Base-by-base conservation (phyloP, 2,329 filamentous ascomycete genomes). In the Fusarium miscanthi region DNA sequence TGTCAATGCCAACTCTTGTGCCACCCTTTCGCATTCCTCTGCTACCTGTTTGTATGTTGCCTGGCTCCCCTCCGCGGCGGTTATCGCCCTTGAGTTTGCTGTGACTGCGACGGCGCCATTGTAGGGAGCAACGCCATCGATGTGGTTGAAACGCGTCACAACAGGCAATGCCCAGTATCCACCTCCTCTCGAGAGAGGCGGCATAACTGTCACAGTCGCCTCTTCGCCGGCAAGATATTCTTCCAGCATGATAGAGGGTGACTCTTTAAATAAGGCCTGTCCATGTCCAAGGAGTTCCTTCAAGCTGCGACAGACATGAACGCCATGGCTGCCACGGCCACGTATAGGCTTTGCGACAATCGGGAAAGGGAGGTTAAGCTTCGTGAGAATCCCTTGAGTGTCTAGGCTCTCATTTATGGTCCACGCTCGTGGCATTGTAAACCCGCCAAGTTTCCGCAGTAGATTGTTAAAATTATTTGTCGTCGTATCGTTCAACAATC, bases 141-240 rank as follows among this genome's bases (percentile, higher is more conserved):
- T 46, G 21, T 75, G 72, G 30, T 72, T 73, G 52, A 75, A 75
- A 10, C 67, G 70, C 14, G 59, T 59, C 14, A 75, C 70, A 42
- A 75, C 35, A 27, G 84, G 84, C 38, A 87, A 72, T 8, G 83
- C 78, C 81, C 82, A 85, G 69, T 87, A 85, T 1, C 46, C n/a
- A 19, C 78, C 74, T 1, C 74, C 65, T 0, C 63, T 68, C 1
- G 43, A 59, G 0, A 79, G 82, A 5, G 85, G 85, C 2, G 86
- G 85, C 85, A 88, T 87, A 0, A 88, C 82, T 0, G 85, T 87
- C 5, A 88, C 80, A 0, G 86, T 88, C 1, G 79, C 85, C 71
- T 88, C 86, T 63, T 86, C 81, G 2, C 85, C 85, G 1, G 76
- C 61, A 1, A 88, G 80, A 62, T 81, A 87, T 63, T 88, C 81